phyloP scores from a whole-genome alignment of 163 green algal genomes.

The Scenedesmus sp. region DNA sequence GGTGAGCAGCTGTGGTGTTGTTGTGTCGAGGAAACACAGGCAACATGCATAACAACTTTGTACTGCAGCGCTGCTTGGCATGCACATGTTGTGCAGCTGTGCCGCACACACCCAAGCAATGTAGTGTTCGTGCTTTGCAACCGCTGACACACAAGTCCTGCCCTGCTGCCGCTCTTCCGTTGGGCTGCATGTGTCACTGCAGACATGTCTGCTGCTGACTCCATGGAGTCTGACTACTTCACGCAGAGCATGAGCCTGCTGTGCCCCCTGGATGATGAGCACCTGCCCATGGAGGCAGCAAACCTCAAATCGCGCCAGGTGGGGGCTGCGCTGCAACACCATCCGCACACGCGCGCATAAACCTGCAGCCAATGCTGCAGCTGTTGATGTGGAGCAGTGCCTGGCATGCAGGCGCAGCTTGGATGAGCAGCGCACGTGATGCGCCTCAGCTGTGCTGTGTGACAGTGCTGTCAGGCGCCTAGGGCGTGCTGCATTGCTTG shows the following conservation, averaged over 20 bases:
- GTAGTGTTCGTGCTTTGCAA: not conserved
- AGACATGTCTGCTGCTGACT: slow-evolving; percentile 18
- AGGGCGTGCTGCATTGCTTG: too few relatives aligned
- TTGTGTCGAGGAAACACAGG: not conserved
- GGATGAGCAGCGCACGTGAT: too few relatives aligned
- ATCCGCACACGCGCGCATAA: not conserved
- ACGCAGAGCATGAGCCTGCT: slow-evolving; percentile 67
- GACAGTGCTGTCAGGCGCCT: too few relatives aligned
- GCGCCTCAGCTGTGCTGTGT: too few relatives aligned
- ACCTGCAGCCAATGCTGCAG: not conserved
- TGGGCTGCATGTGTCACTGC: not conserved
- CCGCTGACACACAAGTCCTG: not conserved
- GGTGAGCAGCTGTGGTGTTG: not conserved
- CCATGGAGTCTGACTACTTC: slow-evolving; percentile 44
- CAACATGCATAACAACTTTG: too few relatives aligned
- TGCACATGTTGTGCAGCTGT: too few relatives aligned
- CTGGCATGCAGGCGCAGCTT: too few relatives aligned
- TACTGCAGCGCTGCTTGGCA: too few relatives aligned
- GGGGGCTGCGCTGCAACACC: not conserved
- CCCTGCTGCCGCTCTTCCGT: not conserved
- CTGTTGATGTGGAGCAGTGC: not conserved
- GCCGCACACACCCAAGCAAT: too few relatives aligned
- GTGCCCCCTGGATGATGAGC: slow-evolving; percentile 72
- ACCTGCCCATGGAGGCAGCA: slow-evolving; percentile 71
- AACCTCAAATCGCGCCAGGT: slow-evolving; percentile 75